Base-by-base conservation (phyloP, 2,329 filamentous ascomycete genomes). In the Clathrospora elynae region DNA sequence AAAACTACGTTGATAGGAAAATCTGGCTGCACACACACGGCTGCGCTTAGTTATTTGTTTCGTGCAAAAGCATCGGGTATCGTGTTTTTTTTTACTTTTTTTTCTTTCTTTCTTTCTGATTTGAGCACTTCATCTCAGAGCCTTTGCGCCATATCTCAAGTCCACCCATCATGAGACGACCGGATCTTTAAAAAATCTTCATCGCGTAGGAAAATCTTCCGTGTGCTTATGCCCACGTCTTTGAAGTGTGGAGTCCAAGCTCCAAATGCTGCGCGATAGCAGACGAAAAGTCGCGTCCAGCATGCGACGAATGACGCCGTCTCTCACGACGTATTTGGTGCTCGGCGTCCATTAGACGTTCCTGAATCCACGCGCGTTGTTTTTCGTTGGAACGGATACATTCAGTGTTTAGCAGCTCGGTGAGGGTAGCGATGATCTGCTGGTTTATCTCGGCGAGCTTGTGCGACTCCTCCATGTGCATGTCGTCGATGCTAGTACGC, bases 371-470 rank as follows among this genome's bases (percentile, higher is more conserved):
- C 11, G 65, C 64, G 26, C 78, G 69, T 45, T 67, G 66, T 46
- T 71, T 71, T 1, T 66, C 59, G 59, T 80, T 77, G 7, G 66
- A 58, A 26, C 71, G 72, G 3, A 79, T 77, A 26, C 71, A 71
- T 11, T 77, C 74, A 32, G 76, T 78, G 50, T 81, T 80, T 39
- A 81, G 64, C 1, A 81, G 66, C 44, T 79, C 76, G 8, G 77
- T 81, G 33, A 81, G 68, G 7, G 75, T 78, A 13, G 69, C 71
- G 53, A 80, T 80, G 62, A 80, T 79, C 50, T 78, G 74, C 35
- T 76, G 69, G 50, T 78, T 79, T 61, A 79, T 71, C 28, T 76
- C 65, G 45, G 70, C 72, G n/a, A 78, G 61, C 47, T 72, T 73
- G 60, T 72, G 61, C 55, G 75, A 58, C 71, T 78, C 67, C 52